Conservation (phyloP, 2,329 filamentous ascomycete genomes). For the Penicillium aurantiogriseum region DNA sequence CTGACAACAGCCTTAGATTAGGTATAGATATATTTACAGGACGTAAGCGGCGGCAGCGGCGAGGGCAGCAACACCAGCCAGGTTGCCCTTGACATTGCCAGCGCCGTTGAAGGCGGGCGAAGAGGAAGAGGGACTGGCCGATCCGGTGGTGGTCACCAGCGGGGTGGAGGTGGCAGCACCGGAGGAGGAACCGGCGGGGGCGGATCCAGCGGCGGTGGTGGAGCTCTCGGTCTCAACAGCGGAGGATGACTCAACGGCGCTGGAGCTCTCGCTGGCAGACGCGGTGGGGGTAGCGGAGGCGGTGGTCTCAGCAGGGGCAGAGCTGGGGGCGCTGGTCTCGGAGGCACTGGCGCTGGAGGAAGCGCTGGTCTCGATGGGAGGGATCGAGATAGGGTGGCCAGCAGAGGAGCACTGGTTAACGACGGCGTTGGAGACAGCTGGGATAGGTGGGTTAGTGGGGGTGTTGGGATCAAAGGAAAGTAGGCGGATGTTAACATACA, state of each 20-base stretch:
- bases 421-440: conserved; percentile 40
- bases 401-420: conserved; percentile 35
- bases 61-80: conserved; percentile 27
- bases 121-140: conserved; percentile 14
- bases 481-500: conserved; percentile 25
- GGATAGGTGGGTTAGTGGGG: background rate
- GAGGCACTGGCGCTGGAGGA: conserved; percentile 3
- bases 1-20: conserved; percentile 7
- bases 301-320: conserved; percentile 8
- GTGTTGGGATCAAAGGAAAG: background rate
- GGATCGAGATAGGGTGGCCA: conserved; percentile 39
- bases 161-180: conserved; percentile 19
- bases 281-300: conserved; percentile 7
- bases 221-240: background rate
- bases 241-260: conserved; percentile 4
- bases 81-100: conserved; percentile 25
- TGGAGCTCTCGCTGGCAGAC: conserved; percentile 12
- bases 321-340: conserved; percentile 7
- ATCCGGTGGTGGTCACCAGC: conserved; percentile 14
- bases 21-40: conserved; percentile 24
- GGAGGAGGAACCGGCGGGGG: conserved; percentile 14
- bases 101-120: conserved; percentile 27
- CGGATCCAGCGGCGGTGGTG: conserved; percentile 6
- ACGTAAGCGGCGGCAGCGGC: conserved; percentile 28
- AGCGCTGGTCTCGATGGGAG: conserved; percentile 27